Percentiles rank a stretch among this genome's conserved stretches.
These are phyloP conservation scores for Oryza glumipatula DNA, from an alignment of 176 grass and related monocot genomes.

Conservation along the genomic window DNA sequence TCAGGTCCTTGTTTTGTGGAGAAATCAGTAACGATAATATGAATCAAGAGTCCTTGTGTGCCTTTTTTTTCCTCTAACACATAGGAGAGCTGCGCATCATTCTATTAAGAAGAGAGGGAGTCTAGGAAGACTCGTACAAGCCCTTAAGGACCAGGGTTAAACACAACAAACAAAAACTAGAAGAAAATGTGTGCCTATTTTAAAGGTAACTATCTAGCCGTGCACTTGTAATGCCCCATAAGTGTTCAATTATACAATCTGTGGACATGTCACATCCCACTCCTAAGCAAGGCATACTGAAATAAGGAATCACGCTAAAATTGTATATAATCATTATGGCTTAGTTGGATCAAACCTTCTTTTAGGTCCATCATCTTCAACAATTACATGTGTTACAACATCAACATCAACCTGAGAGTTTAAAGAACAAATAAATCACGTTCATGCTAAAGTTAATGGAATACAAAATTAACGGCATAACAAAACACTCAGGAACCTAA, in stretches of 20 bases:
- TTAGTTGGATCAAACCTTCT: slow-evolving; percentile 63
- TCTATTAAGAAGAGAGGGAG: too few species aligned
- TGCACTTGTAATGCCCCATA: not conserved
- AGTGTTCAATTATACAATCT: not conserved
- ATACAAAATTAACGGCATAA: slow-evolving; percentile 14
- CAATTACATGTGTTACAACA: slow-evolving; percentile 77
- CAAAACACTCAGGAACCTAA: not conserved
- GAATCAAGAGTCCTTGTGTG: not conserved
- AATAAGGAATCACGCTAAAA: slow-evolving; percentile 37
- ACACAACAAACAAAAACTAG: too few species aligned
- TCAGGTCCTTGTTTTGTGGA: not conserved
- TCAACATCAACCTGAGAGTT: slow-evolving; percentile 75
- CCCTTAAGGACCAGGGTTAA: too few species aligned
- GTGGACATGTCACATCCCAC: not conserved
- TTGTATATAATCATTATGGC: slow-evolving; percentile 28
- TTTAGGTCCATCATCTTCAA: slow-evolving; percentile 93
- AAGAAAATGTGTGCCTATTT: not conserved
- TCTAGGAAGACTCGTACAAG: too few species aligned
- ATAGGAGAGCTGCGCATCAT: too few species aligned
- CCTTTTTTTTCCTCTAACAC: too few species aligned
- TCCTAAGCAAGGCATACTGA: not conserved
- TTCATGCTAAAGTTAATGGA: not conserved
- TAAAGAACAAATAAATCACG: slow-evolving; percentile 35
- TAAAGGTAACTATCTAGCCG: not conserved
- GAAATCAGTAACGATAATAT: slow-evolving; percentile 8